Evolutionary conservation across 306 rosid genomes (phyloP).

Genomic region (Vigna nakashimae): DNA sequence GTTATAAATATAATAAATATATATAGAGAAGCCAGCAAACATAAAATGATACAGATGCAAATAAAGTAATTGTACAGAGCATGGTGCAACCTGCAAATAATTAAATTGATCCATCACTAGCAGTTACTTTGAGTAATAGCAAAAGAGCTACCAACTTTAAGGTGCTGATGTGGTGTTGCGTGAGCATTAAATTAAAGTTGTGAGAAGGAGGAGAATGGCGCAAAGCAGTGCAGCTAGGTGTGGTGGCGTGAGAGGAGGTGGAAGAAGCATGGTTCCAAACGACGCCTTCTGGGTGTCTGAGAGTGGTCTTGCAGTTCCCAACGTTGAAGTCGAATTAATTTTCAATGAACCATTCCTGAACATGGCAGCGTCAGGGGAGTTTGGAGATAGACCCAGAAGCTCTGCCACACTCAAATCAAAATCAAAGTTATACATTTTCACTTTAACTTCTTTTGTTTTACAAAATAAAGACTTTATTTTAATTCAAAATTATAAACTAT

Average conservation of each 20-base stretch:
- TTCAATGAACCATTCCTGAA: slow-evolving; percentile 47
- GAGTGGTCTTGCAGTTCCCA: not conserved
- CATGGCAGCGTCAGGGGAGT: slow-evolving; percentile 70
- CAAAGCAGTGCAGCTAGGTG: slow-evolving; percentile 18
- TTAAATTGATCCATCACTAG: not conserved
- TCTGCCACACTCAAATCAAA: slow-evolving; percentile 42
- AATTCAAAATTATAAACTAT: too few species aligned
- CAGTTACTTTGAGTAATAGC: not conserved
- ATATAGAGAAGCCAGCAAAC: too few species aligned
- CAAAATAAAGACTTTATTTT: too few species aligned
- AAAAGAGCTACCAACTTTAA: not conserved
- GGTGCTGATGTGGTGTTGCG: not conserved
- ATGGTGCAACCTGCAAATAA: not conserved
- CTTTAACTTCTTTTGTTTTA: too few species aligned
- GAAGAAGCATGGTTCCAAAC: slow-evolving; percentile 39
- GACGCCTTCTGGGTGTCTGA: not conserved
- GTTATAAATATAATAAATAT: too few species aligned
- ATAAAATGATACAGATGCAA: not conserved
- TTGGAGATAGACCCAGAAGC: slow-evolving; percentile 65
- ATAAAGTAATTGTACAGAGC: not conserved
- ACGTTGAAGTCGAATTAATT: not conserved
- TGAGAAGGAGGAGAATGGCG: slow-evolving; percentile 37
- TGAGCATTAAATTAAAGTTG: not conserved
- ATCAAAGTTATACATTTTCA: too few species aligned
- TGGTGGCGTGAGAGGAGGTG: slow-evolving; percentile 21